Conservation (phyloP, 2,329 filamentous ascomycete genomes). For the Penicillium sp. region DNA sequence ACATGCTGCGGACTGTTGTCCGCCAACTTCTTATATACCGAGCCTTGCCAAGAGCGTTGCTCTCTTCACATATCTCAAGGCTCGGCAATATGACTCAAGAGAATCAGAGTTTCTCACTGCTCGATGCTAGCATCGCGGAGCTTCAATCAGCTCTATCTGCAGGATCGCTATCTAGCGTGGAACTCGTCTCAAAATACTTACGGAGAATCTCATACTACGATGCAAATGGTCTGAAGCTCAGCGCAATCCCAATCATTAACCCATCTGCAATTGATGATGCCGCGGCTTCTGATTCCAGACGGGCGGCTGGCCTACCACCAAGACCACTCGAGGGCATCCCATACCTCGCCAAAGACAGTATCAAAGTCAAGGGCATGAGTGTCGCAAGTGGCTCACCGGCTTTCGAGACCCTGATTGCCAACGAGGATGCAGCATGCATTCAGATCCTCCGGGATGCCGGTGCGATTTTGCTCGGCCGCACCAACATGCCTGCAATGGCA, state of each 20-base stretch:
- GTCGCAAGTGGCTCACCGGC: slow-evolving; percentile 58
- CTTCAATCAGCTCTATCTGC: slow-evolving; percentile 45
- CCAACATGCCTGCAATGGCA: slow-evolving; percentile 64
- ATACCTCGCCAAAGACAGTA: slow-evolving; percentile 60
- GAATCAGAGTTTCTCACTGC: slow-evolving; percentile 29
- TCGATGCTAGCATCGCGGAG: slow-evolving; percentile 52
- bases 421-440: slow-evolving; percentile 56
- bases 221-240: slow-evolving; percentile 42
- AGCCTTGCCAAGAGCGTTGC: neutral
- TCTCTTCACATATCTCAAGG: neutral
- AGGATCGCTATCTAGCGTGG: slow-evolving; percentile 46
- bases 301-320: slow-evolving; percentile 37
- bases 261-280: slow-evolving; percentile 50
- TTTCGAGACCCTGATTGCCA: slow-evolving; percentile 52
- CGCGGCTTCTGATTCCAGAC: slow-evolving; percentile 48
- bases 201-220: slow-evolving; percentile 53
- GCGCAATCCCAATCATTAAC: slow-evolving; percentile 54
- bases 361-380: slow-evolving; percentile 56
- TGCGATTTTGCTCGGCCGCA: slow-evolving; percentile 55
- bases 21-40: neutral
- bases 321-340: slow-evolving; percentile 58
- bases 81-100: slow-evolving; percentile 9
- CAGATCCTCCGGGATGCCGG: slow-evolving; percentile 51
- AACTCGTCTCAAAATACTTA: slow-evolving; percentile 49
- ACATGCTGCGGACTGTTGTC: slow-evolving; percentile 2